Evolutionary conservation across 2,329 filamentous ascomycete species (phyloP).

Genomic region (Beauveria pseudobassiana): DNA sequence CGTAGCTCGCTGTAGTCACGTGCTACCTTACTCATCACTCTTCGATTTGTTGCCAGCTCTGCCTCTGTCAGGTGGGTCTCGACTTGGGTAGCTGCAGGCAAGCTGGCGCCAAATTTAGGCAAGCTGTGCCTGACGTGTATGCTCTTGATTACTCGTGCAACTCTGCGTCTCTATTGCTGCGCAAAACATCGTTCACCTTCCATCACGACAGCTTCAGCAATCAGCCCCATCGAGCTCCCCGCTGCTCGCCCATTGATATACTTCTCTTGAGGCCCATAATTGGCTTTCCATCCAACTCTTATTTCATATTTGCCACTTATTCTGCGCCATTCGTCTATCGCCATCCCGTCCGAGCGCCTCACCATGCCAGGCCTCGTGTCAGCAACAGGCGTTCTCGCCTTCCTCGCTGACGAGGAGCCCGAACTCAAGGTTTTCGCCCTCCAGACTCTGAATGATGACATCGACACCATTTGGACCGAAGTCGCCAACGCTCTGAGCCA

Average conservation of each 20-base stretch:
- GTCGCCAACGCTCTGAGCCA: conserved; percentile 86
- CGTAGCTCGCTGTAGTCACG: neutral
- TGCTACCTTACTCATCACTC: neutral
- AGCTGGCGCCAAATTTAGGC: conserved; percentile 19
- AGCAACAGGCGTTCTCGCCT: conserved; percentile 89
- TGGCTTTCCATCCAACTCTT: neutral
- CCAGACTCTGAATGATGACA: conserved; percentile 90
- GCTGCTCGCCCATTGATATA: conserved; percentile 9
- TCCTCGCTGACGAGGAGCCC: conserved; percentile 87
- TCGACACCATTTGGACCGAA: conserved; percentile 96
- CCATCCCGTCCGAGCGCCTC: conserved; percentile 9
- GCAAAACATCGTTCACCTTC: conserved; percentile 21
- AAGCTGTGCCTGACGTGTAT: conserved; percentile 39
- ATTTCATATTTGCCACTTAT: neutral
- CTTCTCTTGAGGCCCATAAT: neutral
- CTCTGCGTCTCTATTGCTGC: conserved; percentile 16
- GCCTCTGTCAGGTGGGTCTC: neutral
- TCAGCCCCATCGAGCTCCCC: neutral
- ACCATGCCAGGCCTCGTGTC: conserved; percentile 90
- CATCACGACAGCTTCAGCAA: conserved; percentile 13
- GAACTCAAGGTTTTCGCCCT: conserved; percentile 93
- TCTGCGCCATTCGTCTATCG: neutral
- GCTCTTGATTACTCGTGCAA: conserved; percentile 17
- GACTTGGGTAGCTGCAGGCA: neutral
- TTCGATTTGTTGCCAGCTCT: neutral